Percentiles rank a stretch among this genome's conserved stretches.
Evolutionary conservation across 2,329 filamentous ascomycete species (phyloP).

Genomic region (Aspergillus japonicus): DNA sequence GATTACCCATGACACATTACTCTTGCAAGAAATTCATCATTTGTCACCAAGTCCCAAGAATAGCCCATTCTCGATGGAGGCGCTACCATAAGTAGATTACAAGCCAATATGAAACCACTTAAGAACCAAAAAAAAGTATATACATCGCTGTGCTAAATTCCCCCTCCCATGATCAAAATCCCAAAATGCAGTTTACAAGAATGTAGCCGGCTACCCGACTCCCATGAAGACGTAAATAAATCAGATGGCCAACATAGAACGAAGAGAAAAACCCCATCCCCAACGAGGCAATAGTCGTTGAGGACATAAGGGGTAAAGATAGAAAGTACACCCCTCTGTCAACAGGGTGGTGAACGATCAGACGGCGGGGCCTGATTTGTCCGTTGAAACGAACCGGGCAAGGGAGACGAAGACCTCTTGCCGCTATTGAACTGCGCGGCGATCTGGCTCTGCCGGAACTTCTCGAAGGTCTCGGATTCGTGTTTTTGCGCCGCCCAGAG

Average conservation of each 20-base stretch:
- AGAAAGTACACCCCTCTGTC: neutral
- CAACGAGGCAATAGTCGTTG: neutral
- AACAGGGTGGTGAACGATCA: constrained; percentile 6
- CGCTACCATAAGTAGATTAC: neutral
- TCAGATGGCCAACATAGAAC: neutral
- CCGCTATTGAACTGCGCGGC: constrained; percentile 48
- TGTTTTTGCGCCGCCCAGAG: constrained; percentile 43
- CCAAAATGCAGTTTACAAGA: neutral
- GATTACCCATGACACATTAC: too few relatives aligned
- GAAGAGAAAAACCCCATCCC: neutral
- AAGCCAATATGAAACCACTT: neutral
- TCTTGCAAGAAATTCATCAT: too few relatives aligned
- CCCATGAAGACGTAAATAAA: neutral
- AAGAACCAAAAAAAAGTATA: neutral
- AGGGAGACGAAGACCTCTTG: constrained; percentile 21
- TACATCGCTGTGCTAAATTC: neutral
- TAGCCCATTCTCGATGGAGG: neutral
- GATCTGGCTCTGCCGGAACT: constrained; percentile 47
- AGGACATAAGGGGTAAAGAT: neutral
- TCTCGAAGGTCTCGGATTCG: constrained; percentile 46
- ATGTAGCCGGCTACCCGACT: neutral
- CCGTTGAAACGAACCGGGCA: constrained; percentile 9
- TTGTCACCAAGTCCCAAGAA: neutral
- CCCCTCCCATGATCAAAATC: neutral
- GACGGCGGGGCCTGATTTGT: neutral